Evolutionary conservation across 176 grass and related monocot species (phyloP).

Genomic region (Zoysia pacifica): DNA sequence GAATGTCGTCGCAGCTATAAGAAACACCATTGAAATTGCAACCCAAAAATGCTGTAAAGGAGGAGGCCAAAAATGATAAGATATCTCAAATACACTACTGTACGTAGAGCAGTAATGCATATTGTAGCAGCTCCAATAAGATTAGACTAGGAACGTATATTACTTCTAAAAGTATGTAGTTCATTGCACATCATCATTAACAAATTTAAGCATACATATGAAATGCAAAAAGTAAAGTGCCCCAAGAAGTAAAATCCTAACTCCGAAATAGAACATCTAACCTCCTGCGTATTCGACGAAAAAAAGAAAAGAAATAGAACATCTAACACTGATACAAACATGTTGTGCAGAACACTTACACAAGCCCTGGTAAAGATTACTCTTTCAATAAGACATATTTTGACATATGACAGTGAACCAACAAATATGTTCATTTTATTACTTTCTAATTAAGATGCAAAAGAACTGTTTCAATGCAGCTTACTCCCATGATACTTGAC

Average conservation of each 20-base stretch:
- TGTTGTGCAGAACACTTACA: background rate
- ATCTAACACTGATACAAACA: slow-evolving; percentile 16
- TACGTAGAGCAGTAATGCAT: slow-evolving; percentile 16
- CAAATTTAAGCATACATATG: background rate
- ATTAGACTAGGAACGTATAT: background rate
- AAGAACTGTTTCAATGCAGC: background rate
- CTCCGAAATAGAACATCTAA: background rate
- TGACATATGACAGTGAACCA: background rate
- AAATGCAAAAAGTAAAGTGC: background rate
- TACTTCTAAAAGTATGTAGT: too few species aligned
- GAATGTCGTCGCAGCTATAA: slow-evolving; percentile 85
- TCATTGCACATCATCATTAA: background rate
- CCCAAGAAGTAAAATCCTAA: background rate
- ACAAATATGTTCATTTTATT: background rate
- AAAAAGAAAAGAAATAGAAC: background rate
- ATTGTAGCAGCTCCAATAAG: background rate
- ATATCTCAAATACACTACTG: slow-evolving; percentile 21
- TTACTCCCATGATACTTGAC: slow-evolving; percentile 7
- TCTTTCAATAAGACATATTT: background rate
- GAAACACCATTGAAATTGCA: slow-evolving; percentile 97
- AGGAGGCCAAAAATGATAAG: slow-evolving; percentile 28
- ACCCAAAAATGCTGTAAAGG: slow-evolving; percentile 89
- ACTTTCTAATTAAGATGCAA: background rate
- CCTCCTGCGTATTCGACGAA: too few species aligned
- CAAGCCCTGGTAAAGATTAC: slow-evolving; percentile 2